Conservation (phyloP, 2,329 filamentous ascomycete species). For the Pezizomycotina sp. region DNA sequence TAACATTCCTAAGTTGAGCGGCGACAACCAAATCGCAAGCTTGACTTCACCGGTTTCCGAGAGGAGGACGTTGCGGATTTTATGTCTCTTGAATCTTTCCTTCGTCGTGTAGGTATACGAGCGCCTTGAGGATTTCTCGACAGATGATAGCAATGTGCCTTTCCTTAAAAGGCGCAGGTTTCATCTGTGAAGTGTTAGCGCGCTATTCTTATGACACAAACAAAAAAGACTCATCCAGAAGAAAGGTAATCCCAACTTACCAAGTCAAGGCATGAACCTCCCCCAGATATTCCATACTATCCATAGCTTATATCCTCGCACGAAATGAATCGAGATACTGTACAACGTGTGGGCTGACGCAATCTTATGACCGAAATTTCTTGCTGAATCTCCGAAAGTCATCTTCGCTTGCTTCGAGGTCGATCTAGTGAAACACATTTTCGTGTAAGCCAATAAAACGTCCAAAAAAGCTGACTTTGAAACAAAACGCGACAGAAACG, state of each 20-base stretch:
- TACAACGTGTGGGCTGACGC: conserved; percentile 82
- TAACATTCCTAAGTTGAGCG: conserved; percentile 91
- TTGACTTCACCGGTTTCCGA: conserved; percentile 83
- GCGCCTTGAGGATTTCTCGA: conserved; percentile 70
- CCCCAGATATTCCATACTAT: conserved; percentile 96
- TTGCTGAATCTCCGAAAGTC: conserved; percentile 95
- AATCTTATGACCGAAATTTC: conserved; percentile 87
- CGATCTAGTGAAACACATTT: conserved; percentile 70
- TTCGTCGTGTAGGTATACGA: conserved; percentile 84
- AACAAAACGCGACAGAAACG: no score
- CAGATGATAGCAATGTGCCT: conserved; percentile 86
- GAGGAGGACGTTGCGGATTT: conserved; percentile 80
- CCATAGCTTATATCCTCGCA: conserved; percentile 94
- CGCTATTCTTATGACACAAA: conserved; percentile 23
- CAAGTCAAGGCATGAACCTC: conserved; percentile 85
- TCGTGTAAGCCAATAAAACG: no score
- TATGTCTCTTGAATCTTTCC: conserved; percentile 94
- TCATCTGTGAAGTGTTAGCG: conserved; percentile 43
- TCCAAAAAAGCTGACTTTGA: no score
- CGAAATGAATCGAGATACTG: conserved; percentile 92
- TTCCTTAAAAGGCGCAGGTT: conserved; percentile 78
- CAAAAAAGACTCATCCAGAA: conserved; percentile 11
- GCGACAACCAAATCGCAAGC: conserved; percentile 95
- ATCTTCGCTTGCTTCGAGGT: conserved; percentile 95
- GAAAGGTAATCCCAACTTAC: conserved; percentile 36